These are phyloP conservation scores for Annona squamosa DNA, from an alignment of 164 flowering plant species.

Conservation along the genomic window DNA sequence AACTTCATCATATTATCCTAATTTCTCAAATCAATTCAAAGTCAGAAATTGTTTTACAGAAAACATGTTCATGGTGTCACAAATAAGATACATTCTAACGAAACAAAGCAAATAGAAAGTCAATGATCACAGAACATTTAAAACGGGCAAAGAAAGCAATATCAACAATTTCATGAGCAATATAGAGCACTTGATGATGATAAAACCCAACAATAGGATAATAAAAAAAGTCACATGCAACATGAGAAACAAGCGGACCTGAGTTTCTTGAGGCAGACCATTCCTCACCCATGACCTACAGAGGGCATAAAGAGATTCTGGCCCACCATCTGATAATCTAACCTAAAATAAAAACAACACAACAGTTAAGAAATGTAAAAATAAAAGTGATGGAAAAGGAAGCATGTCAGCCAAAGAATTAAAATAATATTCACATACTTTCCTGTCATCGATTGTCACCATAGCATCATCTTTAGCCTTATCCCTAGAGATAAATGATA, in stretches of 20 bases:
- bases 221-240: constrained; percentile 1
- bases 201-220: not conserved
- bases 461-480: constrained; percentile 41
- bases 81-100: too few relatives aligned
- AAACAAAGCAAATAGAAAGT: too few relatives aligned
- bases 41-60: too few relatives aligned
- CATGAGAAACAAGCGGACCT: constrained; percentile 35
- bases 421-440: constrained; percentile 35
- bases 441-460: constrained; percentile 40
- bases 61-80: too few relatives aligned
- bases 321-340: constrained; percentile 49
- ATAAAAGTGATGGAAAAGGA: not conserved
- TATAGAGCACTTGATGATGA: not conserved
- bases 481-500: constrained; percentile 32
- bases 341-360: constrained; percentile 38
- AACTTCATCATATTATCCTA: too few relatives aligned
- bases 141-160: too few relatives aligned
- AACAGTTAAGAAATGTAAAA: not conserved
- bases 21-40: too few relatives aligned
- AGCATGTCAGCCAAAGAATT: not conserved
- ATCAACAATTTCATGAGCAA: too few relatives aligned
- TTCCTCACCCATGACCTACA: constrained; percentile 90
- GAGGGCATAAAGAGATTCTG: constrained; percentile 58
- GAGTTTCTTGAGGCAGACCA: constrained; percentile 60
- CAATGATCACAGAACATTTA: too few relatives aligned